phyloP scores from a whole-genome alignment of 345 rosid species.

The Sonneratia alba region DNA sequence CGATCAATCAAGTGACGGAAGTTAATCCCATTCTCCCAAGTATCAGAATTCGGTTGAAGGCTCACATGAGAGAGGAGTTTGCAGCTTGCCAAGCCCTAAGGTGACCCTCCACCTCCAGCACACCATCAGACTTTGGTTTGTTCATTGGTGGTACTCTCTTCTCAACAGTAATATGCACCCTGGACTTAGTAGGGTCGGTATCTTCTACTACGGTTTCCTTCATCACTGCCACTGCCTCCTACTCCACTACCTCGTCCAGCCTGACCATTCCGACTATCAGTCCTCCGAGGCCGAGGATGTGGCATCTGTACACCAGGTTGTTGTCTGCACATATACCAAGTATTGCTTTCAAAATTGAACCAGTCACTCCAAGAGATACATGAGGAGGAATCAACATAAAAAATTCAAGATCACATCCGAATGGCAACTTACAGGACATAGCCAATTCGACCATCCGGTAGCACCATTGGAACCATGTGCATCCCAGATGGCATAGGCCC shows the following conservation, averaged over 20 bases:
- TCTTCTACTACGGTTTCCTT: constrained; percentile 63
- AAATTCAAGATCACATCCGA: no score
- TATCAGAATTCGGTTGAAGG: not conserved
- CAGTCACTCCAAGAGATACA: no score
- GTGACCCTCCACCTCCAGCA: no score
- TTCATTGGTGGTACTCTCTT: not conserved
- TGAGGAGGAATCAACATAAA: not conserved
- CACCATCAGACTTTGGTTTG: no score
- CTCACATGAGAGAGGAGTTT: not conserved
- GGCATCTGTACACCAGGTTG: constrained; percentile 91
- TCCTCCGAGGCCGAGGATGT: constrained; percentile 60
- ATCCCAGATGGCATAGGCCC: constrained; percentile 94
- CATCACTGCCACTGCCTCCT: constrained; percentile 51
- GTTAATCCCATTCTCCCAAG: not conserved
- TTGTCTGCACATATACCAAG: constrained; percentile 45
- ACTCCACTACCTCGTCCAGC: constrained; percentile 58
- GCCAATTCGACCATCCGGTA: constrained; percentile 95
- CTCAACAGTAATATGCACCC: not conserved
- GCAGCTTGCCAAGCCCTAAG: not conserved
- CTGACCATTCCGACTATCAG: constrained; percentile 54
- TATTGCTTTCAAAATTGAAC: not conserved
- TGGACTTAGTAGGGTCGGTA: constrained; percentile 64
- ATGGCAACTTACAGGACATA: constrained; percentile 77
- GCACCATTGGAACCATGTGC: constrained; percentile 99
- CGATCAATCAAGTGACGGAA: not conserved